Evolutionary conservation across 345 rosid species (phyloP), one percentile per base, ranked within the genome.

Genomic region (Arabidopsis suecica): DNA sequence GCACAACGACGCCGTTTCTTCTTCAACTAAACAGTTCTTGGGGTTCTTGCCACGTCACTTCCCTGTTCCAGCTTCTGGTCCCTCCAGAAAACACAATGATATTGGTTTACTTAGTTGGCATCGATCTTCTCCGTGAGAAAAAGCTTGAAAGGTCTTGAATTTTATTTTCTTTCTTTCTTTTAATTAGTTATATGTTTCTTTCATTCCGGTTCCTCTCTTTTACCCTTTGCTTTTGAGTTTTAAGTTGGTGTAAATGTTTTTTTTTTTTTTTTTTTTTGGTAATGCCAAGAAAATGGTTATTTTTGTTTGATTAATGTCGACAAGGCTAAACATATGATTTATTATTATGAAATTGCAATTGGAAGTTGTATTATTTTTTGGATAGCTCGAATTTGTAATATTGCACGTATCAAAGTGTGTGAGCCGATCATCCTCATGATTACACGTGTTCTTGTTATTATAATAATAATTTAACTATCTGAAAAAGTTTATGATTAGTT

Each of bases 81-180:
- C 98, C 45, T 93, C 98, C 14, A 86, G 96, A 83, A 89, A 88
- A 78, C 97, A 93, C 82, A 93, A 93, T 75, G 94, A 77, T 69
- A 86, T 93, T 75, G 98, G 98, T 79, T 84, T 87, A 73, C 67
- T 59, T 45, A 67, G 61, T 86, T 78, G 77, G 68, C 59, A 61
- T 25, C 59, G 75, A 61, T 87, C 73, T 81, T 68, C 72, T 82
- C 88, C 91, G 73, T 78, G 73, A 78, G 12, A 13, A 6, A 56
- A 50, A 63, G 11, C 50, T 23, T 50, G 25, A 63, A 71, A 57
- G 72, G 60, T 77, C 65, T 33, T 45, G 0, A 34, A 13, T 30
- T 71, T 25, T n/a, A 47, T 77, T 57, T 32, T 48, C 7, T 13
- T 5, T 11, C 1, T 50, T 10, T 33, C 20, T 60, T 7, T 42